Base-by-base conservation (phyloP, 2,329 filamentous ascomycete genomes). In the Xylaria sp. region DNA sequence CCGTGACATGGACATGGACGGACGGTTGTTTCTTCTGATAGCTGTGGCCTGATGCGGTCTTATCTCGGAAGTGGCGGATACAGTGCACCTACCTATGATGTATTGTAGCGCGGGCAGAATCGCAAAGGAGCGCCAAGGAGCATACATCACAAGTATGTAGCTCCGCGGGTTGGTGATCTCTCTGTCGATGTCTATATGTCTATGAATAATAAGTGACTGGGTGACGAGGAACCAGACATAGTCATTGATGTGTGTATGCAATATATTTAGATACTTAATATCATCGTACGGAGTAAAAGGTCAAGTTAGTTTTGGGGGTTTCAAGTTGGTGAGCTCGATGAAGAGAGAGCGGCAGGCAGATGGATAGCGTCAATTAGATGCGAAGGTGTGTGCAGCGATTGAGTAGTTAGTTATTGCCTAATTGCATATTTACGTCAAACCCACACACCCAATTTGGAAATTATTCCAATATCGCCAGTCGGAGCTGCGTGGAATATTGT, bases 51-150 rank as follows among this genome's bases (percentile, higher is more conserved):
- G 58, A 61, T 50, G 57, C 67, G 34, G 63, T 53, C 50, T 61
- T 61, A 61, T 56, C 61, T 64, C 68, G 61, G 60, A 50, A 48
- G 45, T 54, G 60, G 59, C 64, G 50, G 51, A 32, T 17, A 34
- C 34, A 47, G 17, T 7, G 2, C 12, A 42, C 39, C 4, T 42
- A 17, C 14, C 11, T 42, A 42, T 42, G 4, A 47, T 17, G n/a
- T 7, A 19, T 47, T 19, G 42, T 47, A 4, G 17, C 34, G 57
- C 21, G 59, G 30, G 32, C 53, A 53, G 34, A 56, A 56, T 50
- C 24, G 39, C n/a, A n/a, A 47, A 56, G 48, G 42, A 47, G n/a
- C 39, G 39, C 12, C n/a, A 47, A 19, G 14, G 14, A 36, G 34
- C 11, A 7, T 36, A 11, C 11, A 36, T 36, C 8, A 8, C 11